phyloP scores from a whole-genome alignment of 345 rosid genomes.

The Limnanthes douglasii region DNA sequence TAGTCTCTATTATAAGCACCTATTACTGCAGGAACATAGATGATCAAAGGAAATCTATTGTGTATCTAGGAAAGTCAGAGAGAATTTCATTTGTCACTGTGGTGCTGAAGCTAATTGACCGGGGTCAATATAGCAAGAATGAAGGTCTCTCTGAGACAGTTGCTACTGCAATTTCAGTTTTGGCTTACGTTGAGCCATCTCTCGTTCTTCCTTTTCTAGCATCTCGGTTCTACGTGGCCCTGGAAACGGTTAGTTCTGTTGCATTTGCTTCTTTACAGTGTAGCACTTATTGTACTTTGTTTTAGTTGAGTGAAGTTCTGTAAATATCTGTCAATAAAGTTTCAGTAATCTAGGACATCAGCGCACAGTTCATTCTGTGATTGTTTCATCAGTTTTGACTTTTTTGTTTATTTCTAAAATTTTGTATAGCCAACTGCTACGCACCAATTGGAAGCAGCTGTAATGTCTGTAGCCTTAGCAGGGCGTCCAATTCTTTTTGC shows the following conservation, averaged over 20 bases:
- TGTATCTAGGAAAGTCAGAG: conserved; percentile 51
- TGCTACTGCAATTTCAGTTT: conserved; percentile 83
- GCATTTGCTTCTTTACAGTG: conserved; percentile 7
- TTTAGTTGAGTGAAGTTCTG: no score
- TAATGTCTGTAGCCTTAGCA: conserved; percentile 92
- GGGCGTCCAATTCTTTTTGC: conserved; percentile 81
- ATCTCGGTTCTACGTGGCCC: conserved; percentile 88
- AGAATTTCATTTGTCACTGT: conserved; percentile 58
- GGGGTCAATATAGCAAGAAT: conserved; percentile 97
- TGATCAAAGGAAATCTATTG: conserved; percentile 19
- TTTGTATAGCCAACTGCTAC: conserved; percentile 97
- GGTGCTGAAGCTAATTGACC: conserved; percentile 75
- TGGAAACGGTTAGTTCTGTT: conserved; percentile 88
- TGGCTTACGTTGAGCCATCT: conserved; percentile 92
- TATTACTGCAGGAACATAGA: conserved; percentile 36
- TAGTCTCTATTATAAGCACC: conserved; percentile 15
- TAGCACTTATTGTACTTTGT: no score
- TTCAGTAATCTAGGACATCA: no score
- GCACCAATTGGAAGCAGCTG: conserved; percentile 96
- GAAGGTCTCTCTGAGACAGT: conserved; percentile 97
- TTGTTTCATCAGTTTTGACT: no score
- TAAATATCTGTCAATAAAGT: no score
- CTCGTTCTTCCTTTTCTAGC: conserved; percentile 91
- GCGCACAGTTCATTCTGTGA: no score
- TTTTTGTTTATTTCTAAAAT: conserved; percentile 22